Percentiles rank a stretch among this genome's conserved stretches.
phyloP scores from a whole-genome alignment of 139 green algal species.

The Yamagishiella unicocca region DNA sequence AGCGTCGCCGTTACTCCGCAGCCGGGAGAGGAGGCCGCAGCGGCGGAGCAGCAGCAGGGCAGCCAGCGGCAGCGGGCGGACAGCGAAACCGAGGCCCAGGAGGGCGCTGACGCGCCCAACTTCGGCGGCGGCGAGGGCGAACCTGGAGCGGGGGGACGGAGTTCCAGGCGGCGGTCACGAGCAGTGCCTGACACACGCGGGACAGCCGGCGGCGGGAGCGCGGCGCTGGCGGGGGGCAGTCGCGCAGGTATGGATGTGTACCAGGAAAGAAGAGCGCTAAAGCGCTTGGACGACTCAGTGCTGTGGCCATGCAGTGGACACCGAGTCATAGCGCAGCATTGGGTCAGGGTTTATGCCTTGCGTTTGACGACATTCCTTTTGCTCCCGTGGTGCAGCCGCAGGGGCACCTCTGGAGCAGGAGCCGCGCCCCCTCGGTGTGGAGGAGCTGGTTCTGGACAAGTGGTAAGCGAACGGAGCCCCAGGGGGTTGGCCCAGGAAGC shows the following conservation, averaged over 20 bases:
- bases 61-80: neutral
- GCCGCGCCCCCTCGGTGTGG: neutral
- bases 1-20: too few species aligned
- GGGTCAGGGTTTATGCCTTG: too few species aligned
- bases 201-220: neutral
- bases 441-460: constrained; percentile 27
- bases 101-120: neutral
- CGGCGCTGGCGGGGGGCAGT: neutral
- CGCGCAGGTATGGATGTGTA: too few species aligned
- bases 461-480: neutral
- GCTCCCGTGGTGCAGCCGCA: too few species aligned
- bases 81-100: neutral
- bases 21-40: too few species aligned
- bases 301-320: too few species aligned
- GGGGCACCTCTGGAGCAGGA: neutral
- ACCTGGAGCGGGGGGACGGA: neutral
- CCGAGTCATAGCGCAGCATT: too few species aligned
- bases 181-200: neutral
- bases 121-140: neutral
- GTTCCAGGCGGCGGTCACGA: neutral
- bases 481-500: too few species aligned
- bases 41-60: neutral
- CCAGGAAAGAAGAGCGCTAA: too few species aligned
- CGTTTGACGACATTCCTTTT: too few species aligned
- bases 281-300: too few species aligned